These are phyloP conservation scores for Fusarium transvaalense DNA, from an alignment of 2,329 filamentous ascomycete species.

Conservation along the genomic window DNA sequence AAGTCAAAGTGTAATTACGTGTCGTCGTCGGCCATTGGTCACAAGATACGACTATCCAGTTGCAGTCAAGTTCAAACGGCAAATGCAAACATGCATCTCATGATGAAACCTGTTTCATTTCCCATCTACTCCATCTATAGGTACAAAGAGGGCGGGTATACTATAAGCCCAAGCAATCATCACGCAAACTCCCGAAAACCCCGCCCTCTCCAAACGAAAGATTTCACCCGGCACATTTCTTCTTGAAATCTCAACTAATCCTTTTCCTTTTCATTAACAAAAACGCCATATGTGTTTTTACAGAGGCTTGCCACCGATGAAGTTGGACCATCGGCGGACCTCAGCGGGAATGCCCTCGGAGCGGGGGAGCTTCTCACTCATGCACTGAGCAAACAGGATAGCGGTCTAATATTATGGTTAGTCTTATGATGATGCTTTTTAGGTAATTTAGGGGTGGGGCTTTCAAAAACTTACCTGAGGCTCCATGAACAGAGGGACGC, in stretches of 20 bases:
- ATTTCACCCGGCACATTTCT: conserved; percentile 17
- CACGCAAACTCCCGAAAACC: conserved; percentile 26
- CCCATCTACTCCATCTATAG: conserved; percentile 42
- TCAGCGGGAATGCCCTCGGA: conserved; percentile 89
- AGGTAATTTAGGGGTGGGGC: conserved; percentile 18
- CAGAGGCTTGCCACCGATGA: conserved; percentile 87
- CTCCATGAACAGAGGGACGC: conserved; percentile 98
- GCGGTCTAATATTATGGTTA: conserved; percentile 75
- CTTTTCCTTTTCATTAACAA: conserved; percentile 38
- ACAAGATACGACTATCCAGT: neutral
- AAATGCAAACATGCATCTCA: neutral
- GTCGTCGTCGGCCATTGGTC: too few species aligned
- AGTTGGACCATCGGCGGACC: conserved; percentile 95
- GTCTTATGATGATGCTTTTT: conserved; percentile 28
- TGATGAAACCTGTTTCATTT: conserved; percentile 31
- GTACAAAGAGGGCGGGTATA: conserved; percentile 28
- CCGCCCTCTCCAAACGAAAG: conserved; percentile 15
- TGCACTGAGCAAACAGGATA: conserved; percentile 94
- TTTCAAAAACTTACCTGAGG: conserved; percentile 78
- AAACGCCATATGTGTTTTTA: conserved; percentile 59
- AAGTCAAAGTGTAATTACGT: too few species aligned
- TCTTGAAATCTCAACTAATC: neutral
- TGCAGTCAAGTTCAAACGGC: neutral
- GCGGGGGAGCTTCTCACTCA: conserved; percentile 95
- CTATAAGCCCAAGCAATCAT: conserved; percentile 29